phyloP scores from a whole-genome alignment of 331 rosid species.

The Malus hybrid region DNA sequence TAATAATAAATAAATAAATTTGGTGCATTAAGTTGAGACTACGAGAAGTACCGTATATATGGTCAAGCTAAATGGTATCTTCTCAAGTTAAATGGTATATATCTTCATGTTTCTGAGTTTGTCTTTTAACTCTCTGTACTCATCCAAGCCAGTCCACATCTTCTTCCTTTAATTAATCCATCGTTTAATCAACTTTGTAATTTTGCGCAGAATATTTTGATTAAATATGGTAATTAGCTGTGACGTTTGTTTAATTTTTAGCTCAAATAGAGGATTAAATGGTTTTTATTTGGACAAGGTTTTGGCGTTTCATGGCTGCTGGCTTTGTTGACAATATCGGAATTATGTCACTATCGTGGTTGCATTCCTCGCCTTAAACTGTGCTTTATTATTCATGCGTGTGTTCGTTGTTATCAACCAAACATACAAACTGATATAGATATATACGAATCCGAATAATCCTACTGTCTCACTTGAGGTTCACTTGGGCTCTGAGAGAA shows the following conservation, averaged over 20 bases:
- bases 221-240: background rate
- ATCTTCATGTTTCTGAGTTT: background rate
- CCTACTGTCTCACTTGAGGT: background rate
- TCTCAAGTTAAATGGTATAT: slow-evolving; percentile 30
- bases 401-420: slow-evolving; percentile 10
- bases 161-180: background rate
- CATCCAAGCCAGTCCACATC: background rate
- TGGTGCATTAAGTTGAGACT: background rate
- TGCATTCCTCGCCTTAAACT: slow-evolving; percentile 4
- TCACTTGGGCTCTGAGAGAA: background rate
- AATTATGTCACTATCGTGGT: slow-evolving; percentile 21
- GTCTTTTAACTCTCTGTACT: background rate
- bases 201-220: background rate
- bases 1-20: too few relatives aligned
- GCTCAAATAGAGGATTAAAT: background rate
- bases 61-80: background rate
- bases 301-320: slow-evolving; percentile 1
- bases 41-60: background rate
- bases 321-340: slow-evolving; percentile 31
- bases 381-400: background rate
- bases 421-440: background rate
- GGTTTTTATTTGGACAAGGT: slow-evolving; percentile 2
- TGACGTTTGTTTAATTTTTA: background rate
- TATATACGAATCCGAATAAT: slow-evolving; percentile 13
- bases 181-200: background rate